Conservation (phyloP, 306 rosid genomes). For the Leucaena leucocephala region DNA sequence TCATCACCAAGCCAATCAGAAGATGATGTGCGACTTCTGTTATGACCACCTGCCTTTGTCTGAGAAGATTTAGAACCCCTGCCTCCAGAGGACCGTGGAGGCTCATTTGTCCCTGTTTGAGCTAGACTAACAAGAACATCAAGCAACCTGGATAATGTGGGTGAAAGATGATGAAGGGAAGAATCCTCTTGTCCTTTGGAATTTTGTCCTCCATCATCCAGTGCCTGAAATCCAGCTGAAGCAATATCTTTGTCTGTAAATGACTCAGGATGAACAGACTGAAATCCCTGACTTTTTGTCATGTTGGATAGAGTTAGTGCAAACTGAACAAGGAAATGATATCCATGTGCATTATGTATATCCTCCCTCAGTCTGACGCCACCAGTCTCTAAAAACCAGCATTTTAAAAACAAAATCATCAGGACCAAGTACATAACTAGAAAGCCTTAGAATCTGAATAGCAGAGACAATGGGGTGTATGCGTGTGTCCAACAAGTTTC, state of each 20-base stretch:
- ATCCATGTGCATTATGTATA: constrained; percentile 97
- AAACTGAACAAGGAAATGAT: constrained; percentile 97
- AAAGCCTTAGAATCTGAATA: constrained; percentile 8
- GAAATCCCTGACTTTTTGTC: constrained; percentile 67
- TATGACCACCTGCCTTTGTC: constrained; percentile 66
- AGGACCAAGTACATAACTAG: constrained; percentile 16
- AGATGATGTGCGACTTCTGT: constrained; percentile 75
- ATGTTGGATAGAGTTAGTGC: constrained; percentile 76
- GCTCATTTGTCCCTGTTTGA: constrained; percentile 84
- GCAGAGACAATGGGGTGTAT: neutral
- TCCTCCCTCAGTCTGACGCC: constrained; percentile 90
- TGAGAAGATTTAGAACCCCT: constrained; percentile 74
- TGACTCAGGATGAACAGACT: constrained; percentile 50
- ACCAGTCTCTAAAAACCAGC: constrained; percentile 76
- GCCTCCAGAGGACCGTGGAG: constrained; percentile 57
- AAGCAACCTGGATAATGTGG: constrained; percentile 83
- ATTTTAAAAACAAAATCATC: constrained; percentile 31
- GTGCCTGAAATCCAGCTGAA: constrained; percentile 48
- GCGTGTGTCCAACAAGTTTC: neutral
- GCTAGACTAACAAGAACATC: constrained; percentile 95
- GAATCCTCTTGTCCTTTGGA: constrained; percentile 58
- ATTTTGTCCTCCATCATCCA: constrained; percentile 44
- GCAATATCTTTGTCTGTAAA: constrained; percentile 51
- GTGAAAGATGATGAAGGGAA: constrained; percentile 62
- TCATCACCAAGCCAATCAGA: constrained; percentile 82